Base-by-base conservation (phyloP, 495 filamentous ascomycete genomes). In the Aspergillus baeticus region DNA sequence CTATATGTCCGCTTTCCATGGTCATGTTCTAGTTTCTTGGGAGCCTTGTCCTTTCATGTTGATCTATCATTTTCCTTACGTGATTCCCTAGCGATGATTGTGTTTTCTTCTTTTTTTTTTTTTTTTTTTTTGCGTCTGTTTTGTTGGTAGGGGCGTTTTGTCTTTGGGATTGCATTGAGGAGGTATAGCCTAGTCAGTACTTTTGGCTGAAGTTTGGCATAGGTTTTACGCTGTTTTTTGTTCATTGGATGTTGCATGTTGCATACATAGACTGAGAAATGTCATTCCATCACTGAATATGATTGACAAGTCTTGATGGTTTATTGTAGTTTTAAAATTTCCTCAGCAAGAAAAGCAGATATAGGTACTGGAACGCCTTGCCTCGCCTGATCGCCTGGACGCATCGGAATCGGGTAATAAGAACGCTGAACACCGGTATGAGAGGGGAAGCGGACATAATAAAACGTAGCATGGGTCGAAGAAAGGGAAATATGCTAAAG, bases 401-500 rank as follows among this genome's bases (percentile, higher is more conserved):
- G 34, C 45, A 64, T 63, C 60, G 57, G 68, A 65, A 29, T 29
- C 26, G 26, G 26, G 8, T 46, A 61, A 69, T 39, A 43, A 55
- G 59, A 70, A 67, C 64, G 63, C 68, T 68, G 63, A 71, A 72
- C 63, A 71, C 66, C 62, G 51, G 55, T 39, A 59, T 48, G 38
- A 53, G 50, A 51, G 13, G 49, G 36, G 20, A 37, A 46, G 14
- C 44, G 37, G 29, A 61, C 7, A 50, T 31, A 47, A 44, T 46
- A 29, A n/a, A 56, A n/a, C 29, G 35, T 2, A 14, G 15, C 42
- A 53, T 31, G 7, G 10, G 8, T 44, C 17, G 13, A n/a, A 31
- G 44, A 29, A 15, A 7, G 44, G 29, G 48, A 23, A 26, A n/a
- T 43, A 43, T 43, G 14, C 22, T 15, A 33, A 46, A 46, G n/a